Base-by-base conservation (phyloP, 495 filamentous ascomycete species). In the Neurospora sp. region DNA sequence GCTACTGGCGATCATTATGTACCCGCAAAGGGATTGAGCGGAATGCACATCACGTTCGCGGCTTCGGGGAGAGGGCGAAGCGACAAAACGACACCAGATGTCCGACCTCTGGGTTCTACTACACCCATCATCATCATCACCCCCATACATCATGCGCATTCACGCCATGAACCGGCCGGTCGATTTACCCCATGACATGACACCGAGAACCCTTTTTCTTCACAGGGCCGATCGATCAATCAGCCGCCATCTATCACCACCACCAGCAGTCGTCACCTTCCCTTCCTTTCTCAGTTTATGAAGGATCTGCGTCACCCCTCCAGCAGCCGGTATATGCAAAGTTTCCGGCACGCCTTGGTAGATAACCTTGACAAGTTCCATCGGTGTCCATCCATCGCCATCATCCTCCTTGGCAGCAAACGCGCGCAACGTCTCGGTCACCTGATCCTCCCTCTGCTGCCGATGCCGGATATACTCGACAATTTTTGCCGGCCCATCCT, bases 351-450 rank as follows among this genome's bases (percentile, higher is more conserved):
- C 88, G 80, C 92, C 91, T 59, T 85, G 84, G 78, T 99, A 99
- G 27, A 99, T 92, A 35, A 89, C 82, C 81, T 92, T 91, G 37
- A 98, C 96, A 59, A 98, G 84, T 77, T 94, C 91, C 84, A 94
- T 90, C 9, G 89, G 83, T 27, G 89, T 91, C 90, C 90, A 93
- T 0, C 75, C 78, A 42, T 73, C 90, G 87, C 88, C 91, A 0
- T 75, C 75, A 40, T 70, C 77, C 45, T 44, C 74, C 68, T 85
- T 82, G 7, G 78, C 81, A 16, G 78, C 78, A 7, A 75, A 74
- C 12, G 79, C 76, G 44, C 82, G 83, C 70, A 99, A 78, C 2
- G 91, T 90, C 48, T 87, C 87, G 12, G 97, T 75, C 0, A 99
- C 88, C 79, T 99, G 93, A 39, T 89, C 85, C 80, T 99, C 96